Evolutionary conservation across 1,284 basidiomycete genomes (phyloP).

Genomic region (Rhodotorula glutinis): DNA sequence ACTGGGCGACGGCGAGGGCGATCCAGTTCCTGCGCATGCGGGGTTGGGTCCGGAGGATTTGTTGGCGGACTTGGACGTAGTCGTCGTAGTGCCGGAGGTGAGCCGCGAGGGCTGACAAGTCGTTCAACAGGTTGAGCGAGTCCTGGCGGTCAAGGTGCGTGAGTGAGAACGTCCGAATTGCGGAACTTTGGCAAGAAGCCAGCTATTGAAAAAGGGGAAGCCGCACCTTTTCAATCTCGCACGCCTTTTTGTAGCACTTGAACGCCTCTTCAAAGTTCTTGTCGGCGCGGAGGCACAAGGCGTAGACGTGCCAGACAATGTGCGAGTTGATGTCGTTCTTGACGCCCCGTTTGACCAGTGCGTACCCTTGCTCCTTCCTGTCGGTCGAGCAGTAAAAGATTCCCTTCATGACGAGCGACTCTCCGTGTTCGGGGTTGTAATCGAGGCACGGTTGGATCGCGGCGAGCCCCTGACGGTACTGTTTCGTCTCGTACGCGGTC

Average conservation of each 20-base stretch:
- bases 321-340: conserved; percentile 85
- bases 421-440: conserved; percentile 96
- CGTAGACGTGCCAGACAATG: conserved; percentile 98
- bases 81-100: conserved; percentile 81
- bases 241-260: conserved; percentile 71
- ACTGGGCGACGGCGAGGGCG: conserved; percentile 80
- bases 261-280: conserved; percentile 83
- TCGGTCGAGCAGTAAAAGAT: conserved; percentile 80
- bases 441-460: conserved; percentile 91
- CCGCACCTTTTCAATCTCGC: conserved; percentile 76
- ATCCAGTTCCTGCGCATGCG: conserved; percentile 87
- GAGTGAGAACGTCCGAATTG: too few species aligned
- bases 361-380: conserved; percentile 75
- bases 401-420: conserved; percentile 92
- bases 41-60: conserved; percentile 75
- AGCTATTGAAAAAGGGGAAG: neutral
- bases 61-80: conserved; percentile 78
- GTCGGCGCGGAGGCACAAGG: conserved; percentile 85
- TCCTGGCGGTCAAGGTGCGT: conserved; percentile 58
- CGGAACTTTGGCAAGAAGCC: too few species aligned
- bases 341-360: conserved; percentile 82
- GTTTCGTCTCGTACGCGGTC: conserved; percentile 75
- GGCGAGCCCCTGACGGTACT: conserved; percentile 87
- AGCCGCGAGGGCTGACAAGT: conserved; percentile 83
- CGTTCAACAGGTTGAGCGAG: conserved; percentile 88